Conservation (phyloP, 208 protist species). For the Crithidia sp. region DNA sequence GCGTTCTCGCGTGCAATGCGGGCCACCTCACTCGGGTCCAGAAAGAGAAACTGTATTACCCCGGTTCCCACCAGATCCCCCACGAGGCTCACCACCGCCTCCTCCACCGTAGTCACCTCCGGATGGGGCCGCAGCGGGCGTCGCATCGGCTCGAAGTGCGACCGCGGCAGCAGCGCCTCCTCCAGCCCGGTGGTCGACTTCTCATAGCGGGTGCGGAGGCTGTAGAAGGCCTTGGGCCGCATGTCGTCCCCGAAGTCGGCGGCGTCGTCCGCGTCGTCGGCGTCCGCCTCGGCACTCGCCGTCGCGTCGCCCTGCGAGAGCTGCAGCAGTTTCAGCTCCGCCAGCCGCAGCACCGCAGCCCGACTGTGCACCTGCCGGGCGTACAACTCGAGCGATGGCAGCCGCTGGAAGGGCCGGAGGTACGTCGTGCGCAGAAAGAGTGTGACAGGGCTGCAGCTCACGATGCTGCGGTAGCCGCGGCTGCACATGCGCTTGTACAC, state of each 20-base stretch:
- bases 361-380: slow-evolving; percentile 29
- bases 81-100: slow-evolving; percentile 24
- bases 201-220: slow-evolving; percentile 19
- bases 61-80: slow-evolving; percentile 17
- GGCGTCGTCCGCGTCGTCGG: not conserved
- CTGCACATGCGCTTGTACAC: slow-evolving; percentile 60
- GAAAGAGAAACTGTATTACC: slow-evolving; percentile 25
- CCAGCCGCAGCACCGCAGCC: slow-evolving; percentile 19
- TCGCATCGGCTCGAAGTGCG: slow-evolving; percentile 19
- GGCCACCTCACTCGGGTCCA: slow-evolving; percentile 16
- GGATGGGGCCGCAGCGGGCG: slow-evolving; percentile 19
- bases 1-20: slow-evolving; percentile 19
- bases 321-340: slow-evolving; percentile 5
- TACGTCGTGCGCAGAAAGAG: slow-evolving; percentile 50
- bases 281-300: not conserved
- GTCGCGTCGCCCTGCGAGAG: not conserved
- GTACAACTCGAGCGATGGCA: slow-evolving; percentile 46
- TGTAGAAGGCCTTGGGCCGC: slow-evolving; percentile 19
- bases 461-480: slow-evolving; percentile 40
- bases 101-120: slow-evolving; percentile 19
- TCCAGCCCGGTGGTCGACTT: slow-evolving; percentile 13
- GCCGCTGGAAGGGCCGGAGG: slow-evolving; percentile 13
- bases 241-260: slow-evolving; percentile 7
- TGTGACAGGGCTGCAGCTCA: slow-evolving; percentile 70
- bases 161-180: slow-evolving; percentile 20